Evolutionary conservation across 495 filamentous ascomycete species (phyloP).

Genomic region (Pseudomonodictys pantanalensis): DNA sequence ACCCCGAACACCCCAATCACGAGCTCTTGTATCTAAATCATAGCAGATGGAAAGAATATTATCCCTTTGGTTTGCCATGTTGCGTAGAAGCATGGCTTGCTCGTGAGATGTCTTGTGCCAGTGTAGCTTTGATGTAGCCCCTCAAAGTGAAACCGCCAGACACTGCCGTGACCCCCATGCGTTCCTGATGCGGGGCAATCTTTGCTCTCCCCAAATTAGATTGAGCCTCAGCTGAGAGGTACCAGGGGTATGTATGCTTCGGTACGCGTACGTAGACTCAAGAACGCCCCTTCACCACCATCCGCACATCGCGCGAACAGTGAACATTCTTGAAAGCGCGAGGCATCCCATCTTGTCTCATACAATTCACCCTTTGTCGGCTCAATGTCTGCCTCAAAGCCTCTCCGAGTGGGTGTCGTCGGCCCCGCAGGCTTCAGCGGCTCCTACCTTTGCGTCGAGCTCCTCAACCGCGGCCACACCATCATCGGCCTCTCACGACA

Average conservation of each 20-base stretch:
- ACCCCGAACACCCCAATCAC: background rate
- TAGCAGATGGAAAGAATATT: too few relatives aligned
- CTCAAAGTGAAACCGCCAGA: background rate
- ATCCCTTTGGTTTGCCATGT: too few relatives aligned
- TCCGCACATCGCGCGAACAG: too few relatives aligned
- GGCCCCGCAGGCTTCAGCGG: slow-evolving; percentile 37
- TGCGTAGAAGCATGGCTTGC: too few relatives aligned
- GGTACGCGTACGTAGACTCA: background rate
- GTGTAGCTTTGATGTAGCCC: too few relatives aligned
- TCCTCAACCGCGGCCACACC: slow-evolving; percentile 33
- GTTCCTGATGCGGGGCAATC: background rate
- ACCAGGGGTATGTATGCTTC: too few relatives aligned
- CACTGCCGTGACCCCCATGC: background rate
- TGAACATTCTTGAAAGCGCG: too few relatives aligned
- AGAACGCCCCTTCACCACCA: background rate
- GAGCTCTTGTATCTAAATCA: too few relatives aligned
- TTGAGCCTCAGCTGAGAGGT: background rate
- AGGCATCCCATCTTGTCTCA: background rate
- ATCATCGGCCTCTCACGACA: slow-evolving; percentile 35
- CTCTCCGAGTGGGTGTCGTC: slow-evolving; percentile 31
- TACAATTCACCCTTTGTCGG: background rate
- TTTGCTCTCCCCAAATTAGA: background rate
- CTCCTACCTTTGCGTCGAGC: slow-evolving; percentile 33
- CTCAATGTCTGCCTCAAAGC: slow-evolving; percentile 9
- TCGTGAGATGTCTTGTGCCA: too few relatives aligned